Conservation (phyloP, 2,329 filamentous ascomycete genomes). For the Tolypocladium cylindrosporum region DNA sequence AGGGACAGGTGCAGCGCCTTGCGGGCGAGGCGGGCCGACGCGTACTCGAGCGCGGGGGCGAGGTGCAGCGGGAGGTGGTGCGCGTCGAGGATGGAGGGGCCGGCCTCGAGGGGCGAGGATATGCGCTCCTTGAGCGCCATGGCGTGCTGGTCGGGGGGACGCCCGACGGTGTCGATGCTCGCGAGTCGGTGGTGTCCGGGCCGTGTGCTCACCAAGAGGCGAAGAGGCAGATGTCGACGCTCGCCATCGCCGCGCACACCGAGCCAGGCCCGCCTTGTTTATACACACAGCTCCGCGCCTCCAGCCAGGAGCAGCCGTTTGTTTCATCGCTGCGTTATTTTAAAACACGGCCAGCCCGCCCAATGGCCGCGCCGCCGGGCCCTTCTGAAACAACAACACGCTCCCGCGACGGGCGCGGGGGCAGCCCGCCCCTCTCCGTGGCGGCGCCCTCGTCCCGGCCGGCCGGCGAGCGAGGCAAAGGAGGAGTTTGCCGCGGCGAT, state of each 20-base stretch:
- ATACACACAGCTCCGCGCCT: neutral
- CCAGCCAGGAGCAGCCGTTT: neutral
- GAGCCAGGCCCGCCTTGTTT: neutral
- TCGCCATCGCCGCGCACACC: neutral
- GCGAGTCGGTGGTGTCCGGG: neutral
- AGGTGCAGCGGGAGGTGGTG: slow-evolving; percentile 47
- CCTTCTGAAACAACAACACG: neutral
- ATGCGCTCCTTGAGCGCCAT: slow-evolving; percentile 47
- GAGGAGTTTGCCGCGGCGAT: too few species aligned
- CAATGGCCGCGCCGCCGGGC: neutral
- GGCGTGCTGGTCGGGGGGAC: neutral
- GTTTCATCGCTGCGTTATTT: neutral
- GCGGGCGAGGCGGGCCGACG: slow-evolving; percentile 42
- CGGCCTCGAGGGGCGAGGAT: slow-evolving; percentile 54
- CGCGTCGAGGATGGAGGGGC: slow-evolving; percentile 46
- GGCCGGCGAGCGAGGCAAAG: neutral
- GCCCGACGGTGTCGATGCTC: neutral
- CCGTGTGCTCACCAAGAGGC: neutral
- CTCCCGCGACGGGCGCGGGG: neutral
- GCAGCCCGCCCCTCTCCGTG: neutral
- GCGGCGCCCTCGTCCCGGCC: neutral
- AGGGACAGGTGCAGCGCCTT: slow-evolving; percentile 48
- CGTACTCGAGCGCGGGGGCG: slow-evolving; percentile 46
- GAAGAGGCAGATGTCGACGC: neutral
- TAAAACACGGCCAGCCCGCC: neutral